Evolutionary conservation across 495 filamentous ascomycete species (phyloP), one percentile per base, ranked within the genome.

Genomic region (Corynascus novoguineensis): DNA sequence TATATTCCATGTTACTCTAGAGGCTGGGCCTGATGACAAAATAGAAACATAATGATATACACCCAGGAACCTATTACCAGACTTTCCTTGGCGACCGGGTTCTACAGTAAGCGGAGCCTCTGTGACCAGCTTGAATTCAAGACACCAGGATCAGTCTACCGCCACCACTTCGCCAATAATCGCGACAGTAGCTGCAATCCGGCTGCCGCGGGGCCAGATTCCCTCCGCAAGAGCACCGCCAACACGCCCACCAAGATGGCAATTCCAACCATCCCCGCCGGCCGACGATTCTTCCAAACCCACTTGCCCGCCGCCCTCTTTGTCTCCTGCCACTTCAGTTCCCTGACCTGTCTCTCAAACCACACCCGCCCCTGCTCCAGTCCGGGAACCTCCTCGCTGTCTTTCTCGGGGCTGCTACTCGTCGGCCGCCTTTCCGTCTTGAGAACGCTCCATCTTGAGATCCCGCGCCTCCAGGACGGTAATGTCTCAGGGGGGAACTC

Each of bases 391-490:
- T 17, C 24, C 28, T 25, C 7, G 15, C 17, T 8, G 44, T n/a
- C 38, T 19, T 4, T 12, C 29, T 24, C 17, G 31, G 12, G 6
- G 14, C 42, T 21, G 1, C 7, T 7, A 15, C 17, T 21, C 32
- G 1, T 10, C 32, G 7, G 59, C 57, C n/a, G n/a, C 9, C 40
- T 24, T 41, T 24, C 40, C 21, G 92, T 95, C 66, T 96, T 96
- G 32, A 98, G 78, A 2, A 95, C 90, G 62, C 90, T 95, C 65
- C 78, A 78, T 25, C 65, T 62, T 3, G 90, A 88, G 38, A 98
- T 84, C 25, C 62, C 70, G 12, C 38, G 38, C 49, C 42, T 40
- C 49, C 95, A 97, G 21, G 79, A 75, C 15, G 78, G 81, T 41
- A 98, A 70, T 1, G 72, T 74, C 66, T 90, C 86, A 1, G 93